Evolutionary conservation across 768 basidiomycete genomes (phyloP), one percentile per base, ranked within the genome.

Genomic region (Tylopilus sp.): DNA sequence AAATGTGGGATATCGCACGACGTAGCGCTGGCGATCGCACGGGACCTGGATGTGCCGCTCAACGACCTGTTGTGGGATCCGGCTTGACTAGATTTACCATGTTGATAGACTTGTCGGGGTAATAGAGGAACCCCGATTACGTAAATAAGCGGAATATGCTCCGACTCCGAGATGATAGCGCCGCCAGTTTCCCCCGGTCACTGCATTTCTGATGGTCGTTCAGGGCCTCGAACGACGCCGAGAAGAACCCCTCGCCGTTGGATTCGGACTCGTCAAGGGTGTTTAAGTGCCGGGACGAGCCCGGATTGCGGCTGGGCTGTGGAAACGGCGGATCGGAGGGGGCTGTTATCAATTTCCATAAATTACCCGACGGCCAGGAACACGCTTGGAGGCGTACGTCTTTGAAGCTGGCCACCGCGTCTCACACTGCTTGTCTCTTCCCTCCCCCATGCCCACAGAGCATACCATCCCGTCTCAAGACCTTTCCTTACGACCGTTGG

Each of bases 1-100:
- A 91, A 88, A 59, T 86, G 82, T 61, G 85, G 81, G 1, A 74
- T 91, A n/a, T 77, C 79, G 15, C 79, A 84, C 47, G 79, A 83
- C 2, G 69, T 75, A 6, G 78, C 79, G 2, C 60, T 81, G 50
- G 64, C 63, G 4, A 66, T 90, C 8, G 83, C 86, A 15, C 78
- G 78, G 42, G 77, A 86, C 31, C 58, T 90, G 17, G 75, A 78
- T 1, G 73, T 91, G 12, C 69, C 57, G 7, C 51, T 91, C 40
- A 74, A 80, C 51, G 86, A 90, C 56, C 57, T 88, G 31, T 66
- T 91, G 57, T 91, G 86, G 82, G 86, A 50, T 36, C 41, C 48
- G 2, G 33, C 41, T 2, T 50, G 48, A 50, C 26, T 28, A 28
- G 26, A 28, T 28, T 28, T 28, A 28, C 26, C 26, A 6, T 28